Evolutionary conservation across 495 filamentous ascomycete genomes (phyloP).

Genomic region (Aspergillus cavernicola): DNA sequence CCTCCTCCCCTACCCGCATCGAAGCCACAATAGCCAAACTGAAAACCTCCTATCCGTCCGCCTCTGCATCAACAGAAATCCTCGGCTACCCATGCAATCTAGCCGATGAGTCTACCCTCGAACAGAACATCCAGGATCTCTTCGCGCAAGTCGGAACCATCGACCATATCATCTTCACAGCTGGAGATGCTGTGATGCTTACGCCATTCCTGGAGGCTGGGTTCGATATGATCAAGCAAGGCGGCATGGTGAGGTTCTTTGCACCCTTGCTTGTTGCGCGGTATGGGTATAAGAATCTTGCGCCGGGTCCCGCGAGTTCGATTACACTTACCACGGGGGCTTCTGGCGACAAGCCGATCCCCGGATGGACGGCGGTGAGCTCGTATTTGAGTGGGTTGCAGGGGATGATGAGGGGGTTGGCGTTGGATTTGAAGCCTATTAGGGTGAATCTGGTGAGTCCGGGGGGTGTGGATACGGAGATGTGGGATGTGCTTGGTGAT

Average conservation of each 20-base stretch:
- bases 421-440: constrained; percentile 54
- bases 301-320: constrained; percentile 30
- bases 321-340: constrained; percentile 53
- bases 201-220: constrained; percentile 22
- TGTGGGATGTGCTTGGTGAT: constrained; percentile 35
- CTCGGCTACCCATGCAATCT: constrained; percentile 52
- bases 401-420: constrained; percentile 48
- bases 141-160: constrained; percentile 37
- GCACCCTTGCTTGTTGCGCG: constrained; percentile 54
- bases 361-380: constrained; percentile 40
- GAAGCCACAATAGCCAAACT: constrained; percentile 36
- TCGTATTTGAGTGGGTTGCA: constrained; percentile 31
- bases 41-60: constrained; percentile 23
- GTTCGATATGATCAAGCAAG: neutral
- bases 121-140: constrained; percentile 44
- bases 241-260: constrained; percentile 47
- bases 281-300: constrained; percentile 40
- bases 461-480: constrained; percentile 52
- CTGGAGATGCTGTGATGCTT: constrained; percentile 43
- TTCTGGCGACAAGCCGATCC: constrained; percentile 39
- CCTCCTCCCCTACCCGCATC: constrained; percentile 44
- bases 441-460: constrained; percentile 58
- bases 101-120: constrained; percentile 31
- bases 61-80: constrained; percentile 27
- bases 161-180: constrained; percentile 63